Evolutionary conservation across 1,284 basidiomycete species (phyloP).

Genomic region (Irpex rosettiformis): DNA sequence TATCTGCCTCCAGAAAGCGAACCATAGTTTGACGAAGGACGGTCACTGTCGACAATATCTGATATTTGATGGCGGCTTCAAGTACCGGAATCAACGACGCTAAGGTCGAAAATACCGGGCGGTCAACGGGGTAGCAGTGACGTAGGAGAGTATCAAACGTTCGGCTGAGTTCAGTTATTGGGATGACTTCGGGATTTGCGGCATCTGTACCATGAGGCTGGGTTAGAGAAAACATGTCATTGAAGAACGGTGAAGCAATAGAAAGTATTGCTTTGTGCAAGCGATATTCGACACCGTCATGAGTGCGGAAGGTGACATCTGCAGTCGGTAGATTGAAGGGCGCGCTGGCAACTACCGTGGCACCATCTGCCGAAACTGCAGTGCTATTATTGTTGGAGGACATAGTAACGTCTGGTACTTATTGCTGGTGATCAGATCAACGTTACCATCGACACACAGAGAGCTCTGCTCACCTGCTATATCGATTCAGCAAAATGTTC

Average conservation of each 20-base stretch:
- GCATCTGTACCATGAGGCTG: not conserved
- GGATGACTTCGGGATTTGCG: not conserved
- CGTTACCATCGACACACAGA: too few relatives aligned
- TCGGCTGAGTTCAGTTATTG: slow-evolving; percentile 6
- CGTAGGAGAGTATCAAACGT: slow-evolving; percentile 11
- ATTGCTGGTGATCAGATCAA: not conserved
- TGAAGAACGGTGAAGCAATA: slow-evolving; percentile 16
- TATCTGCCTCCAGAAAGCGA: not conserved
- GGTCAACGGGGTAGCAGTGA: slow-evolving; percentile 8
- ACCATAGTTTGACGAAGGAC: not conserved
- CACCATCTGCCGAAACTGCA: too few relatives aligned
- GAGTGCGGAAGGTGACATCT: not conserved
- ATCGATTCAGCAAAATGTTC: too few relatives aligned
- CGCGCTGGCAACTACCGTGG: too few relatives aligned
- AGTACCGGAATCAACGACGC: not conserved
- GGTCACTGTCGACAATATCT: slow-evolving; percentile 1
- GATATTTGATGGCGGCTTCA: slow-evolving; percentile 10
- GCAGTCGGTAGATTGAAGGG: not conserved
- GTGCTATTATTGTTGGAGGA: not conserved
- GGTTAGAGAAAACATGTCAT: slow-evolving; percentile 15
- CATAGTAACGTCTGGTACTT: not conserved
- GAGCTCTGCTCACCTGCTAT: too few relatives aligned
- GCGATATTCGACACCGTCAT: slow-evolving; percentile 10
- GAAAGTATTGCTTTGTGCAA: slow-evolving; percentile 13
- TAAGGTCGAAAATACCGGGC: not conserved